phyloP scores from a whole-genome alignment of 371 early-diverging fungal genomes.

The Circinella umbellata region DNA sequence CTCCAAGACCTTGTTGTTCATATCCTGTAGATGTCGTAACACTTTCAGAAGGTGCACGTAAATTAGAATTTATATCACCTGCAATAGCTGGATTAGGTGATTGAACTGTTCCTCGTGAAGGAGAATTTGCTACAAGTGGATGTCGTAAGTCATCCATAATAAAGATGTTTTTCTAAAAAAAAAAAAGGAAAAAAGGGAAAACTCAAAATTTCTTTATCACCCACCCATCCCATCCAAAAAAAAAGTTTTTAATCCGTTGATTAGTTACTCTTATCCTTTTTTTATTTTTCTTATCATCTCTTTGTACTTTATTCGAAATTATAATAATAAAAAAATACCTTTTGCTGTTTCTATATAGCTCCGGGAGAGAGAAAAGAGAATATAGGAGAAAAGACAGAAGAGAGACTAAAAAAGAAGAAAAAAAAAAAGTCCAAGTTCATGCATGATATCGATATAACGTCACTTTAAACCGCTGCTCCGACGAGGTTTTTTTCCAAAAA shows the following conservation, averaged over 20 bases:
- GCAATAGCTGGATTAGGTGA: slow-evolving; percentile 27
- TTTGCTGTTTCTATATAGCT: not conserved
- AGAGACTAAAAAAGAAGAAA: no score
- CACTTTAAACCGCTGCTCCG: slow-evolving; percentile 8
- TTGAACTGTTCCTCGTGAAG: slow-evolving; percentile 19
- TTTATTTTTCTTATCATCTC: no score
- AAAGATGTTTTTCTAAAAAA: not conserved
- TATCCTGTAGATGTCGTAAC: slow-evolving; percentile 28
- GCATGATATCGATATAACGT: slow-evolving; percentile 4
- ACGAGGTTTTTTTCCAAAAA: not conserved
- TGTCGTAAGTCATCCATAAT: slow-evolving; percentile 21
- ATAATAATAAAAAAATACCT: no score
- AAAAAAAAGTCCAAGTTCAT: not conserved
- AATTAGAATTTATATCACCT: slow-evolving; percentile 23
- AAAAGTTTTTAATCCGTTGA: no score
- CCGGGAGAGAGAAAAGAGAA: not conserved
- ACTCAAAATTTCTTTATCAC: not conserved
- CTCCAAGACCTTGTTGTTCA: slow-evolving; percentile 27
- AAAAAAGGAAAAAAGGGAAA: not conserved
- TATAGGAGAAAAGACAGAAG: not conserved
- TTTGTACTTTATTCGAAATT: no score
- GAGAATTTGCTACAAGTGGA: slow-evolving; percentile 22
- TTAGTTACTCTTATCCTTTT: no score
- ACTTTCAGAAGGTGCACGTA: slow-evolving; percentile 26
- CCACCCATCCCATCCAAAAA: no score